Conservation (phyloP, 2,329 filamentous ascomycete genomes). For the Penicillium olsonii region DNA sequence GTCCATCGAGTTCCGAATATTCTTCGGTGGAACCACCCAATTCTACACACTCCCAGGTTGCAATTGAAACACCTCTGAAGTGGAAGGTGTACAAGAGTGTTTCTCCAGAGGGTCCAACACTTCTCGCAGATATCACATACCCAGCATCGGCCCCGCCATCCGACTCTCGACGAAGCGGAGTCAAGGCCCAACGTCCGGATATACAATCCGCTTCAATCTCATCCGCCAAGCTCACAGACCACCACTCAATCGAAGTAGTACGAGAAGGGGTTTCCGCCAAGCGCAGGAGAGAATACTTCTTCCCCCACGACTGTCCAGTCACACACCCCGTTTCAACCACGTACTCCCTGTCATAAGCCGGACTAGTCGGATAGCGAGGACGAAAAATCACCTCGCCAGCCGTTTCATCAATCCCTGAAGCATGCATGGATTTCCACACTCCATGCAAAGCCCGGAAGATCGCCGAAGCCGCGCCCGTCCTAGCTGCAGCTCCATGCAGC, state of each 20-base stretch:
- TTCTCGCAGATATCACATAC: slow-evolving; percentile 18
- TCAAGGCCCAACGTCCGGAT: slow-evolving; percentile 11
- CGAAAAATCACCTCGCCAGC: slow-evolving; percentile 65
- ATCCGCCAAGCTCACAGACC: slow-evolving; percentile 9
- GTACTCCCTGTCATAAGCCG: slow-evolving; percentile 37
- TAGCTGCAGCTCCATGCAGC: slow-evolving; percentile 46
- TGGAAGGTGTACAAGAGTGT: slow-evolving; percentile 26
- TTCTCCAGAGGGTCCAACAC: not conserved
- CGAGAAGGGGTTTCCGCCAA: slow-evolving; percentile 7
- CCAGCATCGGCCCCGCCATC: not conserved
- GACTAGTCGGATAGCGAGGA: slow-evolving; percentile 58
- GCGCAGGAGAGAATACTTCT: slow-evolving; percentile 16
- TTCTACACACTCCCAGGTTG: slow-evolving; percentile 20
- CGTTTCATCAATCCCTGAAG: slow-evolving; percentile 29
- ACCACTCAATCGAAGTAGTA: slow-evolving; percentile 15
- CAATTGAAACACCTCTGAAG: slow-evolving; percentile 30
- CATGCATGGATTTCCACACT: slow-evolving; percentile 62
- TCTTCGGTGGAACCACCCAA: not conserved
- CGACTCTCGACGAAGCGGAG: slow-evolving; percentile 2
- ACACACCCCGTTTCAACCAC: slow-evolving; percentile 23
- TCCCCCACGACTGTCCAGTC: not conserved
- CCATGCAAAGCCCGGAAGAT: slow-evolving; percentile 73
- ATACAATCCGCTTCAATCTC: not conserved
- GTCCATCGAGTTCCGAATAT: not conserved
- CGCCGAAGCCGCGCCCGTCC: slow-evolving; percentile 62